Conservation (phyloP, 2,329 filamentous ascomycete genomes). For the Paraconiothyrium brasiliense region DNA sequence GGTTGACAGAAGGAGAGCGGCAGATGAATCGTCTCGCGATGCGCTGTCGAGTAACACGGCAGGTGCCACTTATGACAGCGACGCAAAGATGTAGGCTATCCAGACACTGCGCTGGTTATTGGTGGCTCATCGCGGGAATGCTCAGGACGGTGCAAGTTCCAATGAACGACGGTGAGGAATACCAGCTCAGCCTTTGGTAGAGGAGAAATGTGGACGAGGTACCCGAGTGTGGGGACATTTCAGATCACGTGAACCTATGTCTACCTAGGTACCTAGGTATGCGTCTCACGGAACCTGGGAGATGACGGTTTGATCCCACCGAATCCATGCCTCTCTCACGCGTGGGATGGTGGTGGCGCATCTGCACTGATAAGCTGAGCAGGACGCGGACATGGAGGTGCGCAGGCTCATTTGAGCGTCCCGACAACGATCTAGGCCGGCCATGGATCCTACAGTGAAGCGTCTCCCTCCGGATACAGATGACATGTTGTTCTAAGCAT, state of each 20-base stretch:
- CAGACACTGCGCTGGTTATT: constrained; percentile 1
- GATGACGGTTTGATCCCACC: no score
- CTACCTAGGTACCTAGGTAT: no score
- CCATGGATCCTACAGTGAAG: no score
- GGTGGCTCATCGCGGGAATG: constrained; percentile 6
- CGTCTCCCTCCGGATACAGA: background rate
- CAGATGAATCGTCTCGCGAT: constrained; percentile 10
- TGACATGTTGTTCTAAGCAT: background rate
- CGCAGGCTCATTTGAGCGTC: background rate
- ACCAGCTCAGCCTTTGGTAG: no score
- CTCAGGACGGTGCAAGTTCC: background rate
- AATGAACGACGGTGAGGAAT: no score
- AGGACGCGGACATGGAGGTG: background rate
- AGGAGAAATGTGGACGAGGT: no score
- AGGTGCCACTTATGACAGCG: background rate
- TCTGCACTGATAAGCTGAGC: background rate
- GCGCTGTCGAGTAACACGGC: constrained; percentile 9
- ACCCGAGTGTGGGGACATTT: no score
- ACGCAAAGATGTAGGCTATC: constrained; percentile 2
- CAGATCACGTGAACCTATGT: no score
- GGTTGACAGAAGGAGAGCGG: constrained; percentile 10
- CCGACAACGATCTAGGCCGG: background rate
- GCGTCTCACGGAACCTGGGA: no score
- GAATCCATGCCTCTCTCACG: no score
- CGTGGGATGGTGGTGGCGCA: background rate